phyloP scores from a whole-genome alignment of 2,329 filamentous ascomycete species.

The Elsinoe ampelina region DNA sequence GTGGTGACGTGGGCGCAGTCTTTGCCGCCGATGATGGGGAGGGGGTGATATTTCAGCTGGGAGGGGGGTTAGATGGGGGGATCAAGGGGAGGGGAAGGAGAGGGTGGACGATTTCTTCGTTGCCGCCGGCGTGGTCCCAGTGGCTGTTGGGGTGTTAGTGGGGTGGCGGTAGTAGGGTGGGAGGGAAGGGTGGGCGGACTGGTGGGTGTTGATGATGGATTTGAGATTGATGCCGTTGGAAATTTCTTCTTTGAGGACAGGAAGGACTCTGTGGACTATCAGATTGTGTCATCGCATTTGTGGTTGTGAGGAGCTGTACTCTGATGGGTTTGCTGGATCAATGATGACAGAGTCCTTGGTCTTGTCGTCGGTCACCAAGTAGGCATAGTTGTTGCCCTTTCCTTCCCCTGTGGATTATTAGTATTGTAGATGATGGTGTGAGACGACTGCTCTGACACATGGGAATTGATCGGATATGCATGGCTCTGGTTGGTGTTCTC shows the following conservation, averaged over 20 bases:
- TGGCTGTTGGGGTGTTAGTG: slow-evolving; percentile 50
- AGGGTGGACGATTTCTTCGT: slow-evolving; percentile 60
- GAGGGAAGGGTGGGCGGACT: slow-evolving; percentile 49
- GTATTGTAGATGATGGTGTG: not conserved
- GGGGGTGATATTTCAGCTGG: slow-evolving; percentile 50
- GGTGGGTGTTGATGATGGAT: slow-evolving; percentile 92
- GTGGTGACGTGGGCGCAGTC: slow-evolving; percentile 72
- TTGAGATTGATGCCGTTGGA: slow-evolving; percentile 68
- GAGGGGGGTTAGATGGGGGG: not conserved
- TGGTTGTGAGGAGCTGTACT: slow-evolving; percentile 39
- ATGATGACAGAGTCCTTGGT: slow-evolving; percentile 52
- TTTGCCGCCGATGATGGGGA: slow-evolving; percentile 79
- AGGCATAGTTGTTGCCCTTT: slow-evolving; percentile 73
- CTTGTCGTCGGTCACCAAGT: slow-evolving; percentile 46
- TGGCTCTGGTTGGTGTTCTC: slow-evolving; percentile 33
- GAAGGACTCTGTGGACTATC: slow-evolving; percentile 43
- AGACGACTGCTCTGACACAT: slow-evolving; percentile 56
- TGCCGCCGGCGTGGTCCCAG: slow-evolving; percentile 89
- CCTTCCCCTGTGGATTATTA: slow-evolving; percentile 54
- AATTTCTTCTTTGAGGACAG: slow-evolving; percentile 63
- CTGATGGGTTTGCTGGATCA: slow-evolving; percentile 68
- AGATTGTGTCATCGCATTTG: not conserved
- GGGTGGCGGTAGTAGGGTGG: not conserved
- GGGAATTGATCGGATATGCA: slow-evolving; percentile 82
- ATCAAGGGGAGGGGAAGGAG: not conserved